A percentile compares a stretch with the other conserved stretches of the same genome.
Conservation (phyloP, 805 yeast species). For the Ogataea pini region DNA sequence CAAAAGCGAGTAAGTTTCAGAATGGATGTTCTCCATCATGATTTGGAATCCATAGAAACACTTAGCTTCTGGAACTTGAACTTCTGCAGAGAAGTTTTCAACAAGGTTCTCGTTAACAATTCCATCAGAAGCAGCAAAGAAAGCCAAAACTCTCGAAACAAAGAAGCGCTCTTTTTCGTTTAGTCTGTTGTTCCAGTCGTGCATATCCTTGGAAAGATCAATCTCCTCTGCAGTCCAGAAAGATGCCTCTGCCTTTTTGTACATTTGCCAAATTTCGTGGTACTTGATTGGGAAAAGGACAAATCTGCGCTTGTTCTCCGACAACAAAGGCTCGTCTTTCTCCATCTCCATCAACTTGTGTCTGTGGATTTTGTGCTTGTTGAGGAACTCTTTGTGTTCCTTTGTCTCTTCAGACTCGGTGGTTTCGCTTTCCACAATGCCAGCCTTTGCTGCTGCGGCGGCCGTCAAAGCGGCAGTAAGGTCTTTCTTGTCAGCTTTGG, state of each 20-base stretch:
- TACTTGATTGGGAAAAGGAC: constrained; percentile 95
- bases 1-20: constrained; percentile 93
- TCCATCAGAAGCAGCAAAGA: constrained; percentile 98
- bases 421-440: constrained; percentile 20
- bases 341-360: constrained; percentile 72
- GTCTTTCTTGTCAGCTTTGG: constrained; percentile 42
- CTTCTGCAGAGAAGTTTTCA: constrained; percentile 96
- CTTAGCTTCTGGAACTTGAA: constrained; percentile 95
- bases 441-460: constrained; percentile 41
- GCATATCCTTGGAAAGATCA: constrained; percentile 86
- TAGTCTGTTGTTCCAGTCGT: constrained; percentile 90
- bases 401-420: constrained; percentile 25
- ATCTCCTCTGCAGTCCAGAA: constrained; percentile 99
- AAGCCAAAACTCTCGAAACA: constrained; percentile 90
- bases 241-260: constrained; percentile 98
- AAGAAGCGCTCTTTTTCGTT: constrained; percentile 91
- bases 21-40: constrained; percentile 99
- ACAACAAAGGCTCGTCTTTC: constrained; percentile 84
- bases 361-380: constrained; percentile 68
- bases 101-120: constrained; percentile 97
- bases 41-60: constrained; percentile 99
- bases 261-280: constrained; percentile 98
- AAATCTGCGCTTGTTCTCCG: constrained; percentile 83
- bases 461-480: constrained; percentile 42
- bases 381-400: constrained; percentile 57